Percentiles rank a stretch among this genome's conserved stretches.
Conservation (phyloP, 345 rosid species). For the Adansonia digitata region DNA sequence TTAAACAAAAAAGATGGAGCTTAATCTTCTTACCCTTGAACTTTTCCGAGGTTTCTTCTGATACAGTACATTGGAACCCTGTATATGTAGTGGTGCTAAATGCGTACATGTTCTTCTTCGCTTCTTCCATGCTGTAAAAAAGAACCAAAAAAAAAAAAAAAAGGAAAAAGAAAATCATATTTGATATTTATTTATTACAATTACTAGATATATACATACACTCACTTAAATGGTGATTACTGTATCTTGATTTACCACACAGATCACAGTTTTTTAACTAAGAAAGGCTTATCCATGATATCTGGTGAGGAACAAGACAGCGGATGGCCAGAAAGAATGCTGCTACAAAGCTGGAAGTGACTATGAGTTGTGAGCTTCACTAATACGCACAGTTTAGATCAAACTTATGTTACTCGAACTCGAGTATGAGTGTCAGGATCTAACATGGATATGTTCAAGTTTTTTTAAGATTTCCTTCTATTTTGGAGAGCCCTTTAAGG, state of each 20-base stretch:
- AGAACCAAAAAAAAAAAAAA: neutral
- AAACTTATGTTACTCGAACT: too few relatives aligned
- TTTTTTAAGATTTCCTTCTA: too few relatives aligned
- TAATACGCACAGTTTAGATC: neutral
- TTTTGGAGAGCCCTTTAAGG: too few relatives aligned
- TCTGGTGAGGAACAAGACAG: neutral
- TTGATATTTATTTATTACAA: neutral
- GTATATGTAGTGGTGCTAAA: constrained; percentile 93
- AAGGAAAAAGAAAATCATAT: neutral
- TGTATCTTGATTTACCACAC: neutral
- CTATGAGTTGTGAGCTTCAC: neutral
- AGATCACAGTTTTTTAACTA: neutral
- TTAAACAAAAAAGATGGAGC: neutral
- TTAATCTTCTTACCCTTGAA: constrained; percentile 60
- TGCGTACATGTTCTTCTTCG: constrained; percentile 92
- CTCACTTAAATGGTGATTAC: neutral
- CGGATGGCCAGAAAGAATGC: neutral
- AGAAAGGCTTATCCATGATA: neutral
- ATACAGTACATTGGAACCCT: constrained; percentile 87
- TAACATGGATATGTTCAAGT: too few relatives aligned
- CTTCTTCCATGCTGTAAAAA: constrained; percentile 84
- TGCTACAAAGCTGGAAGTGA: neutral
- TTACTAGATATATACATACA: neutral
- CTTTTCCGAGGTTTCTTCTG: constrained; percentile 82
- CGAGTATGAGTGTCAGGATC: too few relatives aligned